phyloP scores from a whole-genome alignment of 352 stramenopile species.

The Phytophthora melonis region DNA sequence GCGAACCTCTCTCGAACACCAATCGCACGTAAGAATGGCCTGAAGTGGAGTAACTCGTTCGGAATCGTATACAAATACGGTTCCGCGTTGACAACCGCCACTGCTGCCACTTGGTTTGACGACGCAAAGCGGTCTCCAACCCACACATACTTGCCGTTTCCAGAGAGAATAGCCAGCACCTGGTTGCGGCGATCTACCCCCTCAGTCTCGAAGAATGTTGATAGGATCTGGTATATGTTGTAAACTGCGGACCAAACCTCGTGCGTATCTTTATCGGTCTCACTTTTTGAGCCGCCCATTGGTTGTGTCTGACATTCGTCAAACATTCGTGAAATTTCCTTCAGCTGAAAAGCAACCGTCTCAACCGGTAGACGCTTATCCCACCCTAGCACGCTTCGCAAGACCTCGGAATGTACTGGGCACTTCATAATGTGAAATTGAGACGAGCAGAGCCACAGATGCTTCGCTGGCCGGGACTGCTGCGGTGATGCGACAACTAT shows the following conservation, averaged over 20 bases:
- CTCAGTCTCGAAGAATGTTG: slow-evolving; percentile 67
- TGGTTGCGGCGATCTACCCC: slow-evolving; percentile 21
- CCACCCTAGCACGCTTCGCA: slow-evolving; percentile 61
- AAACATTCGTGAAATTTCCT: slow-evolving; percentile 57
- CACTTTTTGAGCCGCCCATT: neutral
- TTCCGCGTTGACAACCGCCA: slow-evolving; percentile 62
- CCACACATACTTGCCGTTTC: slow-evolving; percentile 66
- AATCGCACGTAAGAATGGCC: slow-evolving; percentile 66
- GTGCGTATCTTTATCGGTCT: slow-evolving; percentile 39
- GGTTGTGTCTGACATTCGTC: slow-evolving; percentile 5
- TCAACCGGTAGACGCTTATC: slow-evolving; percentile 44
- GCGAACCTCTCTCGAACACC: slow-evolving; percentile 70
- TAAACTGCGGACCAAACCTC: slow-evolving; percentile 65
- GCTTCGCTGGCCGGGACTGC: slow-evolving; percentile 49
- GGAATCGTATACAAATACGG: slow-evolving; percentile 72
- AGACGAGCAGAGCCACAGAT: slow-evolving; percentile 70
- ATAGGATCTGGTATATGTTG: slow-evolving; percentile 66
- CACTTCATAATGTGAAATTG: slow-evolving; percentile 70
- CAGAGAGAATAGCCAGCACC: slow-evolving; percentile 50
- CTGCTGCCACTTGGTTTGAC: slow-evolving; percentile 59
- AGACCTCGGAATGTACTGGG: slow-evolving; percentile 47
- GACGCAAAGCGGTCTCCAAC: slow-evolving; percentile 67
- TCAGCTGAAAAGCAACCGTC: slow-evolving; percentile 61
- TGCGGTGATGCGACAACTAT: slow-evolving; percentile 59
- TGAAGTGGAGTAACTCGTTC: slow-evolving; percentile 72